Evolutionary conservation across 805 yeast genomes (phyloP).

Genomic region (Hermanozyma aechmeae): DNA sequence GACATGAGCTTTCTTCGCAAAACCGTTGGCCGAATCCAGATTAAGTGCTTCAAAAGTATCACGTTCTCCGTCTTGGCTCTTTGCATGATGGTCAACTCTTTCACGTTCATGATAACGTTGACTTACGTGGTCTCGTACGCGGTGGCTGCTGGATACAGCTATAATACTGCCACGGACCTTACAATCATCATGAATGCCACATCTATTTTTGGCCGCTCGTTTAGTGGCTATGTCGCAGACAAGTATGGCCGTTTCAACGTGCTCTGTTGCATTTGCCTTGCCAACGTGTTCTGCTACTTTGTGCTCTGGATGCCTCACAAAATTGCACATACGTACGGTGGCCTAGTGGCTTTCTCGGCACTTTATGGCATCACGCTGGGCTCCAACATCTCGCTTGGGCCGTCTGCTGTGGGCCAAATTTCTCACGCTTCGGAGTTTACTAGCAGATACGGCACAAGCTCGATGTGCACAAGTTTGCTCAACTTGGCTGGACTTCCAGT

Average conservation of each 20-base stretch:
- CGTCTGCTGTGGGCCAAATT: slow-evolving; percentile 18
- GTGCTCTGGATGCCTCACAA: slow-evolving; percentile 18
- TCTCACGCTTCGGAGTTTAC: slow-evolving; percentile 17
- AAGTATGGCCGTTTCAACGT: slow-evolving; percentile 1
- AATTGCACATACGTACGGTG: slow-evolving; percentile 15
- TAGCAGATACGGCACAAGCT: slow-evolving; percentile 14
- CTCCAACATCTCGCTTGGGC: slow-evolving; percentile 13
- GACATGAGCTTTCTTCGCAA: background rate
- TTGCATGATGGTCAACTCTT: background rate
- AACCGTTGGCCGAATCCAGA: slow-evolving; percentile 9
- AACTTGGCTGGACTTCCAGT: background rate
- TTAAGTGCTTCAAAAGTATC: slow-evolving; percentile 15
- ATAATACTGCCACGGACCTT: slow-evolving; percentile 11
- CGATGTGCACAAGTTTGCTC: slow-evolving; percentile 1
- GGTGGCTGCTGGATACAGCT: slow-evolving; percentile 13
- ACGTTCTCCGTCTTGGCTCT: slow-evolving; percentile 13
- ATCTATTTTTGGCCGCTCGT: slow-evolving; percentile 16
- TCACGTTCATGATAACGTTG: slow-evolving; percentile 5
- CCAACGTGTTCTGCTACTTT: slow-evolving; percentile 8
- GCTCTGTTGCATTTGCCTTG: background rate
- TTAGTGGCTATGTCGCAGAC: slow-evolving; percentile 1
- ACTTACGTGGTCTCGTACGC: slow-evolving; percentile 17
- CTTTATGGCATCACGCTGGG: slow-evolving; percentile 19
- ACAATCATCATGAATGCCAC: slow-evolving; percentile 15
- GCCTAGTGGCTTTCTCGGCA: slow-evolving; percentile 16